phyloP scores from a whole-genome alignment of 805 yeast genomes.

The Candida awuae region DNA sequence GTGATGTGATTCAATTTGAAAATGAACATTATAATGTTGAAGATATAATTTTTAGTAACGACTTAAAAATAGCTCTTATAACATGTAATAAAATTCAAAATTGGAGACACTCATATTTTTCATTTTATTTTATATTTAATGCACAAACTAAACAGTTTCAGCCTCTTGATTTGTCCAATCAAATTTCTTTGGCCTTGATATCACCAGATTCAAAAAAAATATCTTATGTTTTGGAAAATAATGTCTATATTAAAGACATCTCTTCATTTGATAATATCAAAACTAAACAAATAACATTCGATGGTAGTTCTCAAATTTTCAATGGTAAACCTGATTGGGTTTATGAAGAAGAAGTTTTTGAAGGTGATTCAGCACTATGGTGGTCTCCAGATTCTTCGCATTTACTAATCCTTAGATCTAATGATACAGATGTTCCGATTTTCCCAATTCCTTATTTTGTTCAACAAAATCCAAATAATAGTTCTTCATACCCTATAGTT shows the following conservation, averaged over 20 bases:
- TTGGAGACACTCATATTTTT: conserved; percentile 68
- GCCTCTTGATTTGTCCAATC: conserved; percentile 17
- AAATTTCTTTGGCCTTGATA: conserved; percentile 50
- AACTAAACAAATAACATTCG: conserved; percentile 48
- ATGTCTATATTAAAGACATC: conserved; percentile 50
- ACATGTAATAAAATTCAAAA: conserved; percentile 54
- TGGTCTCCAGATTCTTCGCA: conserved; percentile 76
- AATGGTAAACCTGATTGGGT: conserved; percentile 95
- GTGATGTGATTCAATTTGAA: conserved; percentile 36
- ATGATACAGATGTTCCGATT: conserved; percentile 67
- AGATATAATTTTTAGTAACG: conserved; percentile 56
- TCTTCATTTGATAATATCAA: conserved; percentile 17
- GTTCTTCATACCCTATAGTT: conserved; percentile 49
- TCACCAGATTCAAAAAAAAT: conserved; percentile 62
- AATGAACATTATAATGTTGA: conserved; percentile 40
- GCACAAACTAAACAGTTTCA: conserved; percentile 26
- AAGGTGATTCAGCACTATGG: conserved; percentile 67
- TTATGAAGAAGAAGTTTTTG: conserved; percentile 82
- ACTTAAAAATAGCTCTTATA: conserved; percentile 49
- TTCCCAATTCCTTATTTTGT: conserved; percentile 71
- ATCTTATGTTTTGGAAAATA: conserved; percentile 61
- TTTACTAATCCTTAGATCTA: conserved; percentile 55
- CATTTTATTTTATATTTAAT: conserved; percentile 55
- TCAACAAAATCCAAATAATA: conserved; percentile 33
- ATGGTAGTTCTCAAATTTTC: conserved; percentile 64